Evolutionary conservation across 768 basidiomycete species (phyloP).

Genomic region (Phylloporus arenicola): DNA sequence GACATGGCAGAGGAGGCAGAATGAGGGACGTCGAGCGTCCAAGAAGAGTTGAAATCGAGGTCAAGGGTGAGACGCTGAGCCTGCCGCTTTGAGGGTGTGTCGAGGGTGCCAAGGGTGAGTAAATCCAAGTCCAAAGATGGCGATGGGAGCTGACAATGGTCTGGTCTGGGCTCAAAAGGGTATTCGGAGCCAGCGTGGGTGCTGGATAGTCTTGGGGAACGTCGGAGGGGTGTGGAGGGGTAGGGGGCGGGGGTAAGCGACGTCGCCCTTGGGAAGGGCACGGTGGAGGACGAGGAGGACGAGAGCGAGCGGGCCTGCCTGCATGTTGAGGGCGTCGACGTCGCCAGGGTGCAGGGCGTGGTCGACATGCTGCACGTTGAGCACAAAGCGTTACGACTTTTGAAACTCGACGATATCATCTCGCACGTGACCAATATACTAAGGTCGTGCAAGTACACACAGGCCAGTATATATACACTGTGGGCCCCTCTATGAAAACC

Average conservation of each 20-base stretch:
- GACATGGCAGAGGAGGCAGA: slow-evolving; percentile 22
- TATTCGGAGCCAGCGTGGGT: slow-evolving; percentile 10
- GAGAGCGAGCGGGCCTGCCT: slow-evolving; percentile 4
- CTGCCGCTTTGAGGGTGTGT: slow-evolving; percentile 4
- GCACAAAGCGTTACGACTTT: neutral
- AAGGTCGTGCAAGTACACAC: neutral
- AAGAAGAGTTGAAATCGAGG: slow-evolving; percentile 17
- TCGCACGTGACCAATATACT: slow-evolving; percentile 23
- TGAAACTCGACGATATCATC: slow-evolving; percentile 4
- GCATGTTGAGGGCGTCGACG: slow-evolving; percentile 2
- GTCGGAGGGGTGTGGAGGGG: neutral
- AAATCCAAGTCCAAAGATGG: slow-evolving; percentile 11
- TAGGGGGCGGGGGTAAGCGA: slow-evolving; percentile 1
- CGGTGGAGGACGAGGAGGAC: slow-evolving; percentile 9
- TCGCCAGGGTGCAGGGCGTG: slow-evolving; percentile 21
- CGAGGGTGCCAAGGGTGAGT: slow-evolving; percentile 5
- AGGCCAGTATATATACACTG: slow-evolving; percentile 17
- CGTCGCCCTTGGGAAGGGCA: slow-evolving; percentile 17
- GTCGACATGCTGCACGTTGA: slow-evolving; percentile 28
- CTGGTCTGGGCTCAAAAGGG: slow-evolving; percentile 20
- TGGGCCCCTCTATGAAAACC: slow-evolving; percentile 26
- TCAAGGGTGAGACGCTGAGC: slow-evolving; percentile 19
- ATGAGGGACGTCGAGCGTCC: slow-evolving; percentile 11
- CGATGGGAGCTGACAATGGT: neutral
- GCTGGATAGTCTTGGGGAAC: slow-evolving; percentile 5